Conservation (phyloP, 2,329 filamentous ascomycete genomes). For the Blastomyces parvus region DNA sequence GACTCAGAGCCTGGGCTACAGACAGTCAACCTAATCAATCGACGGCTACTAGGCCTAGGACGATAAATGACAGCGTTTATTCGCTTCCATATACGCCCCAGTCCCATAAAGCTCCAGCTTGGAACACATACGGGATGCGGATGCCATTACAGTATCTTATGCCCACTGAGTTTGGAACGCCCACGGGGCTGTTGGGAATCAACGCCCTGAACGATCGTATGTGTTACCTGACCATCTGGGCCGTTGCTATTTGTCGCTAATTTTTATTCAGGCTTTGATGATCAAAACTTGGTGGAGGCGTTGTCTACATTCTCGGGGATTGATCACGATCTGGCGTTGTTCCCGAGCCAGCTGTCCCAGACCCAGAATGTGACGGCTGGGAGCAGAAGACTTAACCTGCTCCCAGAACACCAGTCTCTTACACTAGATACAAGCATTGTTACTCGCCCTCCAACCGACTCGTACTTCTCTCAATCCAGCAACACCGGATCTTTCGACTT, state of each 20-base stretch:
- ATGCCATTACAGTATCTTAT: slow-evolving; percentile 10
- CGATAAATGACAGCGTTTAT: slow-evolving; percentile 3
- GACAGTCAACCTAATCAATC: background rate
- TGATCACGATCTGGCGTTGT: background rate
- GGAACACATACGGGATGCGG: slow-evolving; percentile 9
- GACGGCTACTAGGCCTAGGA: background rate
- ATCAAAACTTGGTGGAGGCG: slow-evolving; percentile 4
- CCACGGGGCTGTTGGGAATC: slow-evolving; percentile 6
- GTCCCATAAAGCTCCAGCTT: slow-evolving; percentile 9
- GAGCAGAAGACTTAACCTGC: slow-evolving; percentile 10
- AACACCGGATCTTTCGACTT: slow-evolving; percentile 45
- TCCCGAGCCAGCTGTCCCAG: slow-evolving; percentile 3
- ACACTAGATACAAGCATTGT: slow-evolving; percentile 13
- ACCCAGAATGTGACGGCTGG: background rate
- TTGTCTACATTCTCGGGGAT: background rate
- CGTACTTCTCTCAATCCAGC: slow-evolving; percentile 63
- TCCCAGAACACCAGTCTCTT: slow-evolving; percentile 11
- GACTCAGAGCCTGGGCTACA: background rate
- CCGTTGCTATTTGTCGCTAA: background rate
- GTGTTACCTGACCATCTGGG: background rate
- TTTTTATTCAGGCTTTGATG: background rate
- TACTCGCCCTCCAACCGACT: slow-evolving; percentile 57
- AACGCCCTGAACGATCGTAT: slow-evolving; percentile 7
- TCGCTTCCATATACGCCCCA: slow-evolving; percentile 4
- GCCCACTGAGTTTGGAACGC: slow-evolving; percentile 8